These are phyloP conservation scores for Pyrenula aspistea DNA, from an alignment of 495 filamentous ascomycete species.

Conservation along the genomic window DNA sequence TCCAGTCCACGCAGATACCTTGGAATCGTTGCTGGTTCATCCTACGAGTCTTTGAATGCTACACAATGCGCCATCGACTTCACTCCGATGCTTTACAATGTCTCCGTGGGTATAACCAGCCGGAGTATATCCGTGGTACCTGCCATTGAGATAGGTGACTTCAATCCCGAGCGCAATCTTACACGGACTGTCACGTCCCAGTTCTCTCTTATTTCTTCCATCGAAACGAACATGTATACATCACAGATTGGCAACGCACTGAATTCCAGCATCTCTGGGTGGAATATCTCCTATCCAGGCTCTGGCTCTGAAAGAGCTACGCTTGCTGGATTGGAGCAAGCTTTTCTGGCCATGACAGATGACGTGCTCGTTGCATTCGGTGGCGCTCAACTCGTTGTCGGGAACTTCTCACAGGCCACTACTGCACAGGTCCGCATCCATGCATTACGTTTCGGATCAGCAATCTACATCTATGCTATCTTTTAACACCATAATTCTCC, in stretches of 20 bases:
- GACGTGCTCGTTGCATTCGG: conserved; percentile 19
- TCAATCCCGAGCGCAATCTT: neutral
- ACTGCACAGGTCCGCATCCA: conserved; percentile 6
- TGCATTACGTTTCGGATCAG: conserved; percentile 14
- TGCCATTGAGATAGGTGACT: neutral
- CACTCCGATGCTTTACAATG: conserved; percentile 15
- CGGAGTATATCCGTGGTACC: conserved; percentile 15
- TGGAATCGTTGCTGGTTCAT: conserved; percentile 13
- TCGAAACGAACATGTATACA: conserved; percentile 20
- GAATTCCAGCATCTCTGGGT: conserved; percentile 10
- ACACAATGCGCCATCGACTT: conserved; percentile 20
- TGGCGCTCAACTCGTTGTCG: conserved; percentile 22
- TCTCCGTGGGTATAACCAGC: conserved; percentile 14
- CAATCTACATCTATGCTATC: conserved; percentile 18
- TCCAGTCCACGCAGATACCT: conserved; percentile 4
- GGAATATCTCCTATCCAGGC: conserved; percentile 6
- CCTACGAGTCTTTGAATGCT: conserved; percentile 9
- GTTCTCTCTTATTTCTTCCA: conserved; percentile 16
- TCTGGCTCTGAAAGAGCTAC: conserved; percentile 14
- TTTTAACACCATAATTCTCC: conserved; percentile 12
- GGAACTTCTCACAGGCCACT: conserved; percentile 2
- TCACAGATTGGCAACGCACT: conserved; percentile 20
- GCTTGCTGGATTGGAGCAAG: conserved; percentile 10
- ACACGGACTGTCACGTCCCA: conserved; percentile 15
- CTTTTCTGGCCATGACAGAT: conserved; percentile 14